A percentile compares a stretch with the other conserved stretches of the same genome.
Conservation (phyloP, 192 early-diverging fungal genomes). For the Linnemannia schmuckeri region DNA sequence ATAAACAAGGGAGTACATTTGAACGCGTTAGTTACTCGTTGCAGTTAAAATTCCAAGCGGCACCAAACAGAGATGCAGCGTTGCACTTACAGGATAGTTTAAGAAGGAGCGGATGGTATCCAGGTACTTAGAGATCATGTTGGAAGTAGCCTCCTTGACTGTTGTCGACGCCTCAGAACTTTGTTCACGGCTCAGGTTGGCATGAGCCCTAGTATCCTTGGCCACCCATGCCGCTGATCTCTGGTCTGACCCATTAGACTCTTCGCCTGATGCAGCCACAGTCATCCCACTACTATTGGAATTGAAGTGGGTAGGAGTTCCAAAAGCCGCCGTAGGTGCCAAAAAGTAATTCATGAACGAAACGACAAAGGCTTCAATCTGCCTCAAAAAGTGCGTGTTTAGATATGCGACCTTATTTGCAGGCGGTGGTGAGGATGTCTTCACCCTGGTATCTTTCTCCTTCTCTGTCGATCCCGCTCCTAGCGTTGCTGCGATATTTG, state of each 20-base stretch:
- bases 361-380: constrained; percentile 63
- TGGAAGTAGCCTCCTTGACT: constrained; percentile 53
- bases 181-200: constrained; percentile 41
- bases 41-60: too few relatives aligned
- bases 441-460: background rate
- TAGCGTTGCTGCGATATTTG: background rate
- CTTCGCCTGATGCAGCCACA: constrained; percentile 8
- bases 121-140: constrained; percentile 61
- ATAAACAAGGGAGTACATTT: background rate
- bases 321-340: constrained; percentile 1
- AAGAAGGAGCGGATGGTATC: constrained; percentile 57
- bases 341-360: constrained; percentile 64
- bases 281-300: constrained; percentile 2
- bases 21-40: background rate
- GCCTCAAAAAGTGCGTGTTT: constrained; percentile 58
- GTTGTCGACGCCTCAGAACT: constrained; percentile 41
- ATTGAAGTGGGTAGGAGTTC: constrained; percentile 7
- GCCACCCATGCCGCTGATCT: constrained; percentile 28
- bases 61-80: too few relatives aligned
- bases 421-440: background rate
- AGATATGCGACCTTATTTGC: constrained; percentile 43
- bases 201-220: constrained; percentile 38
- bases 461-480: background rate
- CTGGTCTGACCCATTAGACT: background rate
- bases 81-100: constrained; percentile 59